Evolutionary conservation across 768 basidiomycete genomes (phyloP).

Genomic region (Macrolepiota dolichaula): DNA sequence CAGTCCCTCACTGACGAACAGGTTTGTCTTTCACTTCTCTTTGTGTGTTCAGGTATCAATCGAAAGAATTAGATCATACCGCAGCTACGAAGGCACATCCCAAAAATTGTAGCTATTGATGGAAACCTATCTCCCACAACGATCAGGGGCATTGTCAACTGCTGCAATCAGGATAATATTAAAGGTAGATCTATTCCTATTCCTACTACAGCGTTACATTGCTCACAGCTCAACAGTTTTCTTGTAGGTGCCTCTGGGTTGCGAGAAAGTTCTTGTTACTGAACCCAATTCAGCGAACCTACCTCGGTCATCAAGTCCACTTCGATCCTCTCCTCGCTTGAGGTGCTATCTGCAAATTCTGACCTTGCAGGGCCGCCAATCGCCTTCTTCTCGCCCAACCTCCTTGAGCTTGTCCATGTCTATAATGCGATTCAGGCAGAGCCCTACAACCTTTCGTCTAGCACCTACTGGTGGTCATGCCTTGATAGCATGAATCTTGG

Average conservation of each 20-base stretch:
- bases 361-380: conserved; percentile 40
- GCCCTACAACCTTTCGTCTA: conserved; percentile 45
- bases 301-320: conserved; percentile 85
- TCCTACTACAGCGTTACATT: conserved; percentile 4
- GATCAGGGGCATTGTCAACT: conserved; percentile 47
- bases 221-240: conserved; percentile 47
- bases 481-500: conserved; percentile 67
- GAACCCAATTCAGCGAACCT: conserved; percentile 65
- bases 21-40: conserved; percentile 9
- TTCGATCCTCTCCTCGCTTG: conserved; percentile 63
- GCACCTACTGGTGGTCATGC: conserved; percentile 59
- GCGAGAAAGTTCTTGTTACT: conserved; percentile 1
- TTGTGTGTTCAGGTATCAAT: not conserved
- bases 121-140: conserved; percentile 63
- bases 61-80: conserved; percentile 42
- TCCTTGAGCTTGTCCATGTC: conserved; percentile 67
- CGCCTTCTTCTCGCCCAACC: conserved; percentile 80
- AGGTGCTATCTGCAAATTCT: conserved; percentile 27
- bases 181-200: conserved; percentile 41
- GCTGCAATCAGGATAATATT: conserved; percentile 46
- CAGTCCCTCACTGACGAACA: conserved; percentile 47
- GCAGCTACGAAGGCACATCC: conserved; percentile 44
- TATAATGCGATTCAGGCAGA: conserved; percentile 48
- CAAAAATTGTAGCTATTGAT: conserved; percentile 67
- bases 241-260: conserved; percentile 50